A percentile compares a stretch with the other conserved stretches of the same genome.
phyloP scores from a whole-genome alignment of 2,329 filamentous ascomycete genomes.

The Delphinella strobiligena region DNA sequence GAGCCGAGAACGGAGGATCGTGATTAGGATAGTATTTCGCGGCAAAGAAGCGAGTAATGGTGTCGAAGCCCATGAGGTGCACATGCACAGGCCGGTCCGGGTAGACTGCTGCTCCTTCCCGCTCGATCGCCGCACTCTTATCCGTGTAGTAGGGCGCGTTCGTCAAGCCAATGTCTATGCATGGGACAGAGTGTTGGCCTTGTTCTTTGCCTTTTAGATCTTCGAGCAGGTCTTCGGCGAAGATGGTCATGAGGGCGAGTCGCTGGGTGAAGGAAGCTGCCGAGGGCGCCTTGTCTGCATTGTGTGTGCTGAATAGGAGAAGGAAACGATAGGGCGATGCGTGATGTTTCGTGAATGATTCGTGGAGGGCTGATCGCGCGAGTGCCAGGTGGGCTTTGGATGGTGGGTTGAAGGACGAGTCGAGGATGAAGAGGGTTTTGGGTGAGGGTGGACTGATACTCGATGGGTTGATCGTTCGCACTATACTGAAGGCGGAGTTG shows the following conservation, averaged over 20 bases:
- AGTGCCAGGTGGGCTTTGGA: conserved; percentile 47
- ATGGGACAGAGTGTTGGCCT: conserved; percentile 21
- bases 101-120: conserved; percentile 22
- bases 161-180: conserved; percentile 57
- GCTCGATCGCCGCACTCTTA: conserved; percentile 50
- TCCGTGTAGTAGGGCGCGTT: conserved; percentile 62
- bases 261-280: conserved; percentile 57
- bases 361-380: conserved; percentile 39
- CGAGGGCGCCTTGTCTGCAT: conserved; percentile 54
- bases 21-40: conserved; percentile 54
- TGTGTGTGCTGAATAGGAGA: conserved; percentile 50
- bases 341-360: conserved; percentile 20
- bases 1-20: conserved; percentile 36
- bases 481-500: conserved; percentile 20
- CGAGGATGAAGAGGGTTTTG: conserved; percentile 47
- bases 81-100: conserved; percentile 38
- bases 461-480: conserved; percentile 20
- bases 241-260: conserved; percentile 58
- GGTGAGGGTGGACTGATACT: conserved; percentile 14
- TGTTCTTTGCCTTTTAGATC: conserved; percentile 6
- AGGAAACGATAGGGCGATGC: conserved; percentile 36
- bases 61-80: conserved; percentile 66
- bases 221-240: conserved; percentile 44
- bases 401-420: conserved; percentile 56
- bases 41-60: conserved; percentile 59